These are phyloP conservation scores for Wickerhamiella azyma DNA, from an alignment of 805 yeast genomes.

Conservation along the genomic window DNA sequence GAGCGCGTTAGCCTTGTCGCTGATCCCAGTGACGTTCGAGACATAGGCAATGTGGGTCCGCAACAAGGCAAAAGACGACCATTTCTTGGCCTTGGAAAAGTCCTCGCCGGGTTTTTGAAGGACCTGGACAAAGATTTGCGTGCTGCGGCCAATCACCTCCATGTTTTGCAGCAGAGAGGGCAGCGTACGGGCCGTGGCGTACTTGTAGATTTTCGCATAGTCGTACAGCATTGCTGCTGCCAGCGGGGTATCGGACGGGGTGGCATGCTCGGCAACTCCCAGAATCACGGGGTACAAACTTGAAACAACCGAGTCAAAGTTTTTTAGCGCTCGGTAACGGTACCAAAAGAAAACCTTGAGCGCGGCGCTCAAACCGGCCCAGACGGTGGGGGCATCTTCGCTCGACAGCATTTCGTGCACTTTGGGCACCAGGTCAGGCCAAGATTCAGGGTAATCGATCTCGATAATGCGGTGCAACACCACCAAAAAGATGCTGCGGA, in stretches of 20 bases:
- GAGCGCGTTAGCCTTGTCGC: constrained; percentile 34
- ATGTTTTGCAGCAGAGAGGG: constrained; percentile 49
- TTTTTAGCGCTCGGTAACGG: constrained; percentile 50
- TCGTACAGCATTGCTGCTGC: constrained; percentile 66
- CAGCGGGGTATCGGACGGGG: constrained; percentile 28
- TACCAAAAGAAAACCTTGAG: constrained; percentile 56
- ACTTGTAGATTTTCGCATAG: constrained; percentile 64
- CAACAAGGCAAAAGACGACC: constrained; percentile 71
- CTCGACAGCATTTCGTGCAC: constrained; percentile 35
- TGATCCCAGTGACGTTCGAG: constrained; percentile 11
- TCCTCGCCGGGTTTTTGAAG: constrained; percentile 36
- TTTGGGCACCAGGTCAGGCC: constrained; percentile 41
- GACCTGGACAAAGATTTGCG: constrained; percentile 56
- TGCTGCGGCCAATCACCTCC: constrained; percentile 50
- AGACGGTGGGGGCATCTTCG: constrained; percentile 34
- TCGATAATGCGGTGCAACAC: constrained; percentile 38
- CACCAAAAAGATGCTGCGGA: constrained; percentile 32
- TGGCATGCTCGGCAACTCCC: constrained; percentile 45
- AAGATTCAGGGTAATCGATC: constrained; percentile 36
- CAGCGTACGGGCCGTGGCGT: constrained; percentile 39
- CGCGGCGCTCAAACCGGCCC: constrained; percentile 59
- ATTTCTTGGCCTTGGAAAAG: constrained; percentile 70
- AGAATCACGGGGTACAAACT: constrained; percentile 54
- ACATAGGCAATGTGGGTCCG: constrained; percentile 64
- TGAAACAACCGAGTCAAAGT: constrained; percentile 40